Evolutionary conservation across 2,329 filamentous ascomycete species (phyloP).

Genomic region (Colletotrichum orbiculare): DNA sequence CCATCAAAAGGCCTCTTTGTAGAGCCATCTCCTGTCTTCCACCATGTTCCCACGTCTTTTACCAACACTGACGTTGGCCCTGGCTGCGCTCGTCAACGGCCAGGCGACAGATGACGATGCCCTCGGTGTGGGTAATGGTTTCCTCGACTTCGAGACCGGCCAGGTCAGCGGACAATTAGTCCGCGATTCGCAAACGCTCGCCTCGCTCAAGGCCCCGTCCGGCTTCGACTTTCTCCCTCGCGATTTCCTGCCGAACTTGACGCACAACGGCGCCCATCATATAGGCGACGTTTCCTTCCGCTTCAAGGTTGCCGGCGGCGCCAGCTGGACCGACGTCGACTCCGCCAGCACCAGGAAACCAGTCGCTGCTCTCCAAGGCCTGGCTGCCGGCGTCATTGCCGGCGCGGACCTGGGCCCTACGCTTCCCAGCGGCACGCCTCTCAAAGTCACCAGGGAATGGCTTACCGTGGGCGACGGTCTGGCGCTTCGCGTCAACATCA

Average conservation of each 20-base stretch:
- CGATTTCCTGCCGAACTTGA: constrained; percentile 59
- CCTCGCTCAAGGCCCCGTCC: constrained; percentile 53
- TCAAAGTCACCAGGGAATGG: constrained; percentile 65
- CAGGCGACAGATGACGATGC: not conserved
- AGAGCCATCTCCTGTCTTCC: not conserved
- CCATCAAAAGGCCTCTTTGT: not conserved
- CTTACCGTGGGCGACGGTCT: constrained; percentile 59
- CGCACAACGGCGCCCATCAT: constrained; percentile 64
- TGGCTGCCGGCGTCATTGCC: constrained; percentile 44
- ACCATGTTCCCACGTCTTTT: constrained; percentile 11
- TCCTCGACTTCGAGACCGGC: constrained; percentile 16
- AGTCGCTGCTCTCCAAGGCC: constrained; percentile 45
- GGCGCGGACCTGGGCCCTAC: constrained; percentile 55
- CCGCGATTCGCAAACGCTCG: constrained; percentile 55
- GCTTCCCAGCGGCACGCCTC: constrained; percentile 47
- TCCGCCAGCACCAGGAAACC: constrained; percentile 54
- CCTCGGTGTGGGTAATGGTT: constrained; percentile 13
- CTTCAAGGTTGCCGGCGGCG: constrained; percentile 55
- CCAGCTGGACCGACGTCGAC: constrained; percentile 58
- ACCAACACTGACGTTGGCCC: constrained; percentile 21
- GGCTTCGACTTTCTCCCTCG: constrained; percentile 67
- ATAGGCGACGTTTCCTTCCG: constrained; percentile 68
- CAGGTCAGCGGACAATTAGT: constrained; percentile 27
- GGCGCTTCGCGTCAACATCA: constrained; percentile 61
- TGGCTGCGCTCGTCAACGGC: constrained; percentile 3